Evolutionary conservation across 108 stramenopile genomes (phyloP).

Genomic region (Skeletonema potamos): DNA sequence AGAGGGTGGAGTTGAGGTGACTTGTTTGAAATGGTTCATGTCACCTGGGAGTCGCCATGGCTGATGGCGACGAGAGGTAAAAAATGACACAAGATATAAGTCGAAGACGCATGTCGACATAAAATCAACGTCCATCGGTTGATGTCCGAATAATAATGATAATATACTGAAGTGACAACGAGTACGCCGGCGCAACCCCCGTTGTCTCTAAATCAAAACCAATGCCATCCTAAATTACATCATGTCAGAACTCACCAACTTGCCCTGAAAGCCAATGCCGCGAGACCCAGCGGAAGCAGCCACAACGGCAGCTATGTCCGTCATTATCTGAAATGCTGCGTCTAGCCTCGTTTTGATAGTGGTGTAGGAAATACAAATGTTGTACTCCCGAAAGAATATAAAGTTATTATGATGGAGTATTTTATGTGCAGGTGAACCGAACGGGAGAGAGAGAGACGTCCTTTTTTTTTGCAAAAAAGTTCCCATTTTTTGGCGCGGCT

Average conservation of each 20-base stretch:
- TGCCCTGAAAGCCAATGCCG: conserved; percentile 69
- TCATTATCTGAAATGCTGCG: conserved; percentile 56
- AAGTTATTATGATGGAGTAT: no score
- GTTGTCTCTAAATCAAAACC: not conserved
- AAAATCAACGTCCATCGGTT: not conserved
- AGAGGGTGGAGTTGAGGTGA: conserved; percentile 60
- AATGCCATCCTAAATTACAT: not conserved
- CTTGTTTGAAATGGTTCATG: conserved; percentile 78
- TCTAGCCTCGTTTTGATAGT: conserved; percentile 45
- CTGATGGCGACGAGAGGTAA: conserved; percentile 3
- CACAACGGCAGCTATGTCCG: conserved; percentile 68
- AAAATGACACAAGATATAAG: not conserved
- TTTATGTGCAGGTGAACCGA: not conserved
- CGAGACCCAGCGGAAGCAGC: conserved; percentile 60
- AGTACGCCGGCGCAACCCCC: no score
- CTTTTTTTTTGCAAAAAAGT: no score
- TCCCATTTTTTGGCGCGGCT: no score
- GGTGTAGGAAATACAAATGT: conserved; percentile 4
- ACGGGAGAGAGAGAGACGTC: no score
- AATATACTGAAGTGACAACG: not conserved
- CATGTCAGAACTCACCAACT: conserved; percentile 54
- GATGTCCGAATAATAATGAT: not conserved
- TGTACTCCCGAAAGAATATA: conserved; percentile 6
- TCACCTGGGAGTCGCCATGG: conserved; percentile 85
- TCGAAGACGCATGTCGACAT: not conserved